phyloP scores from a whole-genome alignment of 805 yeast genomes.

The Candida namnaoensis region DNA sequence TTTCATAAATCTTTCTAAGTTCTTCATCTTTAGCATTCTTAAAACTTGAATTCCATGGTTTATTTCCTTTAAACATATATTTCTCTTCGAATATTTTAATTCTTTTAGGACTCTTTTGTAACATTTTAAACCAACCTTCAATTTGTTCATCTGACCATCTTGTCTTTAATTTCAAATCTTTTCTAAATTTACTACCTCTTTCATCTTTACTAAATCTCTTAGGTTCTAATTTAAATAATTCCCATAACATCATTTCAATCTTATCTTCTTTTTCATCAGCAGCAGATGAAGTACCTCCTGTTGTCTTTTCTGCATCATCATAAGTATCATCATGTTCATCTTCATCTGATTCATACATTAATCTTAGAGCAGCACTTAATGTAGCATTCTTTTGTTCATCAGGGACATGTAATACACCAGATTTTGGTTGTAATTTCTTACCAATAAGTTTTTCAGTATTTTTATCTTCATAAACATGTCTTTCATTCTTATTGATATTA shows the following conservation, averaged over 20 bases:
- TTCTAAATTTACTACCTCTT: constrained; percentile 45
- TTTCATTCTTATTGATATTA: constrained; percentile 25
- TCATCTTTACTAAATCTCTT: constrained; percentile 35
- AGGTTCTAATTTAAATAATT: constrained; percentile 41
- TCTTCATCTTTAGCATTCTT: constrained; percentile 7
- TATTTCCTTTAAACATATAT: constrained; percentile 39
- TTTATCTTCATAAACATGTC: constrained; percentile 11
- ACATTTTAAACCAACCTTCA: constrained; percentile 87
- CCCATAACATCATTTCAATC: constrained; percentile 50
- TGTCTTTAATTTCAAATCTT: constrained; percentile 39
- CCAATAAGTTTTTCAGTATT: constrained; percentile 6
- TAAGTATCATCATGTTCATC: constrained; percentile 83
- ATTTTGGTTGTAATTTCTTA: constrained; percentile 5
- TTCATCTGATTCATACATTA: constrained; percentile 68
- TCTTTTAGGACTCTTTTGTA: constrained; percentile 55
- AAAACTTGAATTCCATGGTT: constrained; percentile 17
- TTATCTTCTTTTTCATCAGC: constrained; percentile 21
- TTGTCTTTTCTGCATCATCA: constrained; percentile 36
- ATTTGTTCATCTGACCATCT: constrained; percentile 85
- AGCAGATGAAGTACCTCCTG: constrained; percentile 7
- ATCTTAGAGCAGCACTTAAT: constrained; percentile 47
- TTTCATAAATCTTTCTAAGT: neutral
- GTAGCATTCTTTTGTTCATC: constrained; percentile 50
- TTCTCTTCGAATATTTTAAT: constrained; percentile 56
- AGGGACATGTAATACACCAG: constrained; percentile 22